These are phyloP conservation scores for Infundibulicybe gibba DNA, from an alignment of 768 basidiomycete genomes.

Conservation along the genomic window DNA sequence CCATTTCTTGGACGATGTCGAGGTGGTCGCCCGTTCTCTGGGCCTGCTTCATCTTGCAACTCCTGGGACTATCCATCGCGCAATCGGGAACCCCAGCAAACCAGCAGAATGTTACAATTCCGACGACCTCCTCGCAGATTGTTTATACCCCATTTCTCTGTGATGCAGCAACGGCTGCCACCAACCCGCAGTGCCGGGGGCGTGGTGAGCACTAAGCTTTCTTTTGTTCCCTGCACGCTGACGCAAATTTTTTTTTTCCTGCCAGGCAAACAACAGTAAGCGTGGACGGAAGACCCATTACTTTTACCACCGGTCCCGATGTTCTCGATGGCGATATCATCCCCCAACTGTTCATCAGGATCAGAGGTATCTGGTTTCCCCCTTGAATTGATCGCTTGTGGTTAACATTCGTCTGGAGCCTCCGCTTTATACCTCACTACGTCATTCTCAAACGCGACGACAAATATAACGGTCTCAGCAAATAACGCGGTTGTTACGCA, in stretches of 20 bases:
- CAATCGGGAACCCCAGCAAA: slow-evolving; percentile 10
- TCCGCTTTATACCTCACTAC: slow-evolving; percentile 40
- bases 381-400: not conserved
- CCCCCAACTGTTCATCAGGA: slow-evolving; percentile 56
- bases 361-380: slow-evolving; percentile 37
- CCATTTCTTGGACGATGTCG: too few relatives aligned
- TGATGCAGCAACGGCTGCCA: slow-evolving; percentile 17
- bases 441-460: slow-evolving; percentile 45
- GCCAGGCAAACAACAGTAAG: slow-evolving; percentile 10
- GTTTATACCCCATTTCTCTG: slow-evolving; percentile 48
- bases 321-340: slow-evolving; percentile 35
- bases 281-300: slow-evolving; percentile 15
- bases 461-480: slow-evolving; percentile 50
- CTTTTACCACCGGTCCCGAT: slow-evolving; percentile 42
- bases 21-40: not conserved
- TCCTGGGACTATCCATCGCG: slow-evolving; percentile 5
- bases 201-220: slow-evolving; percentile 32
- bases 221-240: not conserved
- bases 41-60: slow-evolving; percentile 6
- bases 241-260: not conserved
- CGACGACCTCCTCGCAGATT: slow-evolving; percentile 33
- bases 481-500: slow-evolving; percentile 24
- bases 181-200: slow-evolving; percentile 34
- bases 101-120: slow-evolving; percentile 33
- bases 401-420: slow-evolving; percentile 21